Percentiles rank a stretch among this genome's conserved stretches.
Evolutionary conservation across 2,329 filamentous ascomycete genomes (phyloP).

Genomic region (Cordyceps javanica): DNA sequence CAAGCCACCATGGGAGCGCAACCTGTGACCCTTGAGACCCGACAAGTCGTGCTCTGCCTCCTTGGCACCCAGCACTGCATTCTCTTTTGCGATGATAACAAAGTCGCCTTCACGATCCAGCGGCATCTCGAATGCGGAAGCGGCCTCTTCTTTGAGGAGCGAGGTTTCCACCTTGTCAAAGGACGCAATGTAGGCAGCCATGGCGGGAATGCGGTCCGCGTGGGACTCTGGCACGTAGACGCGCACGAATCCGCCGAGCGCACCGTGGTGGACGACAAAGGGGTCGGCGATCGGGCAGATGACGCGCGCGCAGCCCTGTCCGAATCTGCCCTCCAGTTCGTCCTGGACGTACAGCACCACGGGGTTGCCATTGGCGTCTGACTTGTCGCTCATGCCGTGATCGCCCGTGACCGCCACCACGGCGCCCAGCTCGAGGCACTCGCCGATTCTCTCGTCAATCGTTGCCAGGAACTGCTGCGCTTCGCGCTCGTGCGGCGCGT

Average conservation of each 20-base stretch:
- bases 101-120: slow-evolving; percentile 34
- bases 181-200: slow-evolving; percentile 23
- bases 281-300: slow-evolving; percentile 40
- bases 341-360: slow-evolving; percentile 36
- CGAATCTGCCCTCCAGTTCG: slow-evolving; percentile 26
- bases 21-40: slow-evolving; percentile 25
- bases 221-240: slow-evolving; percentile 26
- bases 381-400: slow-evolving; percentile 38
- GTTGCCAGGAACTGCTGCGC: slow-evolving; percentile 31
- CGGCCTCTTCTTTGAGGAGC: slow-evolving; percentile 26
- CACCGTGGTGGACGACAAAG: slow-evolving; percentile 37
- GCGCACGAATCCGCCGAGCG: slow-evolving; percentile 35
- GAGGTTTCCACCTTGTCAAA: slow-evolving; percentile 29
- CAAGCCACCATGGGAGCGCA: slow-evolving; percentile 35
- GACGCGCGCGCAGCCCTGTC: slow-evolving; percentile 25
- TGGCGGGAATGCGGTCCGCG: slow-evolving; percentile 15
- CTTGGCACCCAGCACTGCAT: slow-evolving; percentile 31
- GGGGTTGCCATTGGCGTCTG: slow-evolving; percentile 25
- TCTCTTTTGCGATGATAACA: slow-evolving; percentile 30
- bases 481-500: slow-evolving; percentile 29
- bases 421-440: slow-evolving; percentile 27
- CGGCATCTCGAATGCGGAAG: slow-evolving; percentile 30
- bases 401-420: slow-evolving; percentile 35
- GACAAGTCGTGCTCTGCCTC: slow-evolving; percentile 30
- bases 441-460: slow-evolving; percentile 28